Evolutionary conservation across 1,284 basidiomycete genomes (phyloP).

Genomic region (Porodaedalea pini): DNA sequence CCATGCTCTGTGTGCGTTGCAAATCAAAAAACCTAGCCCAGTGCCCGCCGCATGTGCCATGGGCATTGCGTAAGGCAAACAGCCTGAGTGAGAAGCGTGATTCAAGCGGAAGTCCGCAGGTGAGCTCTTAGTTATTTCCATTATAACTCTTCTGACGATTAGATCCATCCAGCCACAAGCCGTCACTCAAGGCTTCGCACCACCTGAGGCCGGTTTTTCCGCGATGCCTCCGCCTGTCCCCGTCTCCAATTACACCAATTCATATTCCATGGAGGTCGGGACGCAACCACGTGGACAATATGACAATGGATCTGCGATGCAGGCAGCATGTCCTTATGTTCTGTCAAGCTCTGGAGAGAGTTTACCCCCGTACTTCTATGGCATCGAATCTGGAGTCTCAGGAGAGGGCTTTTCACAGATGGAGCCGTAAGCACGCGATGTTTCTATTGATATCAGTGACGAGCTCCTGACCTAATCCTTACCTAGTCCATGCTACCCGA

Average conservation of each 20-base stretch:
- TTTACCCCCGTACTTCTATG: not conserved
- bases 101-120: not conserved
- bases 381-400: not conserved
- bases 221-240: not conserved
- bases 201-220: not conserved
- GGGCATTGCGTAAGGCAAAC: not conserved
- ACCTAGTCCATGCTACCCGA: not conserved
- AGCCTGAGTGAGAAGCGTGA: not conserved
- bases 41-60: conserved; percentile 14
- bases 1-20: conserved; percentile 7
- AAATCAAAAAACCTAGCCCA: not conserved
- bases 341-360: not conserved
- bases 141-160: not conserved
- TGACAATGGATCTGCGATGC: not conserved
- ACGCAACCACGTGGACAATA: not conserved
- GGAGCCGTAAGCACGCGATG: not conserved
- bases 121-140: not conserved
- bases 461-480: not conserved
- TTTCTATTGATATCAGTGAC: not conserved
- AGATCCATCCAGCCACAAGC: not conserved
- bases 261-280: not conserved
- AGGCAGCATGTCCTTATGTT: not conserved
- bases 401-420: not conserved
- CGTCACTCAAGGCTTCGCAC: not conserved
- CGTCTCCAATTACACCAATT: too few species aligned